Percentiles rank a stretch among this genome's conserved stretches.
Evolutionary conservation across 306 rosid species (phyloP).

Genomic region (Potentilla sterilis): DNA sequence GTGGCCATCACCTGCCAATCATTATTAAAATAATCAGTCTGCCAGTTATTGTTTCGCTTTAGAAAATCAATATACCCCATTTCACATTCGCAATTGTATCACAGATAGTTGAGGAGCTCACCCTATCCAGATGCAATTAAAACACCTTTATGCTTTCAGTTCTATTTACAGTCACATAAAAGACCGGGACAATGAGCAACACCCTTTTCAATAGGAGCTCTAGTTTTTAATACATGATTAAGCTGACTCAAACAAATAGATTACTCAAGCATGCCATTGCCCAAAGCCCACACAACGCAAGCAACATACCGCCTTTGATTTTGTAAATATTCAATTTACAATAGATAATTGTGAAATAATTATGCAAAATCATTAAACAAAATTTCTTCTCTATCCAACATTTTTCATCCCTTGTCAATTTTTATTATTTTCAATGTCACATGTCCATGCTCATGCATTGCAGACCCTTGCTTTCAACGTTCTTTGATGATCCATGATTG

Average conservation of each 20-base stretch:
- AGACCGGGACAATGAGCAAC: background rate
- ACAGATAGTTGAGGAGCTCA: background rate
- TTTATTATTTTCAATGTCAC: background rate
- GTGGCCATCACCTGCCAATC: constrained; percentile 84
- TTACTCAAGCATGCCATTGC: background rate
- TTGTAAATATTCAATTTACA: background rate
- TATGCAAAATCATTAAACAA: background rate
- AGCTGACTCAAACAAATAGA: background rate
- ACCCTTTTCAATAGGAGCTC: background rate
- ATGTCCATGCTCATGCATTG: background rate
- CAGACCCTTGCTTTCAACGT: background rate
- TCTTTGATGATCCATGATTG: constrained; percentile 4
- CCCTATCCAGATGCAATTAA: background rate
- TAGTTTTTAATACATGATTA: background rate
- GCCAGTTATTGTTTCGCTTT: constrained; percentile 3
- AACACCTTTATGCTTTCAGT: background rate
- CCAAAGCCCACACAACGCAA: background rate
- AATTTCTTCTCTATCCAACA: background rate
- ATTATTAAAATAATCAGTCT: constrained; percentile 28
- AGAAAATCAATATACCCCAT: background rate
- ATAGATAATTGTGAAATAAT: background rate
- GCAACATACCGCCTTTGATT: background rate
- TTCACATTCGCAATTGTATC: background rate
- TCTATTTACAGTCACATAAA: background rate
- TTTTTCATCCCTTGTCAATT: background rate